phyloP scores from a whole-genome alignment of 495 filamentous ascomycete genomes.

The Aspergillus sclerotioniger region DNA sequence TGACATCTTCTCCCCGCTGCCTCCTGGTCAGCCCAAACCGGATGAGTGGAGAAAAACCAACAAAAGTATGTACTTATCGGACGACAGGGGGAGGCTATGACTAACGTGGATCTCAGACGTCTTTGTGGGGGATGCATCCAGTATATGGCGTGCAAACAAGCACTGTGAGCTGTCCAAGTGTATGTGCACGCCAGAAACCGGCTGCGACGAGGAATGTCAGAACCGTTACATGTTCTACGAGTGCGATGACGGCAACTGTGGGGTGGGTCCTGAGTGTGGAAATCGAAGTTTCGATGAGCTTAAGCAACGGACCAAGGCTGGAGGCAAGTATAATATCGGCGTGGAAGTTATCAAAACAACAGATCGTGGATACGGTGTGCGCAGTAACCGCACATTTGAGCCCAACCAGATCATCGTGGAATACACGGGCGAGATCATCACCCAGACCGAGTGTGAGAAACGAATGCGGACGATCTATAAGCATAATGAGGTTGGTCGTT shows the following conservation, averaged over 20 bases:
- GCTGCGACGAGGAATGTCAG: constrained; percentile 86
- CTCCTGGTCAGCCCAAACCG: constrained; percentile 82
- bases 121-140: constrained; percentile 85
- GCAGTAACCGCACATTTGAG: constrained; percentile 82
- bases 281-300: constrained; percentile 87
- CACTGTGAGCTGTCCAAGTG: constrained; percentile 74
- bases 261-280: constrained; percentile 67
- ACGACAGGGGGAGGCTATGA: background rate
- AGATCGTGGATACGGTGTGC: constrained; percentile 88
- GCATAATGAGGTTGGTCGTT: constrained; percentile 71
- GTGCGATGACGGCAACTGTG: constrained; percentile 88
- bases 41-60: constrained; percentile 87
- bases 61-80: constrained; percentile 62
- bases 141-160: constrained; percentile 78
- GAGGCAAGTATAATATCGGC: constrained; percentile 81
- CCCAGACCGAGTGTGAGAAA: constrained; percentile 85
- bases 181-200: constrained; percentile 71
- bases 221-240: constrained; percentile 97
- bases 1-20: constrained; percentile 82
- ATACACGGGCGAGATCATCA: constrained; percentile 96
- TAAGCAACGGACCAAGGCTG: constrained; percentile 68
- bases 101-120: constrained; percentile 59
- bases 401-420: constrained; percentile 96
- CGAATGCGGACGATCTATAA: constrained; percentile 92
- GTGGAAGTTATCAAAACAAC: constrained; percentile 90